Base-by-base conservation (phyloP, 495 filamentous ascomycete genomes). In the Rhypophila decipiens region DNA sequence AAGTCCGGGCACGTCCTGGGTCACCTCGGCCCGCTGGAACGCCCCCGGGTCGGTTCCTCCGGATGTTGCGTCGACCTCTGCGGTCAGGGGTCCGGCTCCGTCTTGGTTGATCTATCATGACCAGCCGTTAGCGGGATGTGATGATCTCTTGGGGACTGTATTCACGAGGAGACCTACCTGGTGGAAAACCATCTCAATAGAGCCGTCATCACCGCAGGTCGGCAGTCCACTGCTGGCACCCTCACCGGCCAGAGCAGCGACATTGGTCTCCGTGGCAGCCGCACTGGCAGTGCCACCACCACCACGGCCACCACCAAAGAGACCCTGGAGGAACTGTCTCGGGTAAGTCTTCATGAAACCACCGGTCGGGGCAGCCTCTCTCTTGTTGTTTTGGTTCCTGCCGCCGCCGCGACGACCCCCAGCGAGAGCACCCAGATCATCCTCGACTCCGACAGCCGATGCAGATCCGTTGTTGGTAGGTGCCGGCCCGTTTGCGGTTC, bases 1-100 rank as follows among this genome's bases (percentile, higher is more conserved):
- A 23, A 70, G 42, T 22, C 79, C 78, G 13, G 78, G 78, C 5
- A 83, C 74, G 58, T 83, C 73, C 62, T 77, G 69, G 18, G 69
- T 77, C 35, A 83, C 75, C 41, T 72, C 39, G 21, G 78, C 78
- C 2, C 54, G 59, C 61, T 78, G 51, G 63, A 83, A 82, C 10
- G 77, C 77, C 12, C 61, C 52, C 5, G 61, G 44, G 49, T 79
- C 70, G 1, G 70, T 77, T 34, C 79, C 79, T 4, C 75, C 77
- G 4, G 74, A 78, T 8, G 76, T 80, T 29, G 68, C 60, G 53
- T 80, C 75, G 2, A 82, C 59, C 24, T 64, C 66, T 11, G 72
- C 72, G 31, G 58, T 58, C 9, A 75, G 55, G 1, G 74, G 73
- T 1, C 74, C 75, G 2, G 73, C 74, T 1, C 74, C 75, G 45